These are phyloP conservation scores for Sarocladium kiliense DNA, from an alignment of 2,329 filamentous ascomycete species.

Conservation along the genomic window DNA sequence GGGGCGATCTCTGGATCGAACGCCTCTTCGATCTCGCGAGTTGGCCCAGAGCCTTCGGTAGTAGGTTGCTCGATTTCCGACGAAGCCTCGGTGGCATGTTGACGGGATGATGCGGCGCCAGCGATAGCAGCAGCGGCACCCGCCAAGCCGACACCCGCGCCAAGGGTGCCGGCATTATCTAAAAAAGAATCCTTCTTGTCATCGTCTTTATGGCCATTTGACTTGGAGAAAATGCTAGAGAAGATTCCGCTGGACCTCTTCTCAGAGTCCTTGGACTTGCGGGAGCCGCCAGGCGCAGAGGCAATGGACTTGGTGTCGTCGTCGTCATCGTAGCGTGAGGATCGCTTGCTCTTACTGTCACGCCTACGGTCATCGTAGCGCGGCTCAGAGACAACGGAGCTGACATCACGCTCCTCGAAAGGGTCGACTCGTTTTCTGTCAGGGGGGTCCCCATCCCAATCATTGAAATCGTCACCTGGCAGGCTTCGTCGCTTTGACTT, in stretches of 20 bases:
- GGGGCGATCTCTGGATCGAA: slow-evolving; percentile 55
- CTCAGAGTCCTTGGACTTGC: slow-evolving; percentile 31
- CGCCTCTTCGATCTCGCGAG: slow-evolving; percentile 20
- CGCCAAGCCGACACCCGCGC: slow-evolving; percentile 62
- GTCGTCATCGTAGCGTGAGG: slow-evolving; percentile 35
- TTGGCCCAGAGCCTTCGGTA: slow-evolving; percentile 17
- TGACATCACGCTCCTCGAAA: slow-evolving; percentile 41
- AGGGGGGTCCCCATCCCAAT: slow-evolving; percentile 30
- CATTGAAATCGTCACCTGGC: slow-evolving; percentile 28
- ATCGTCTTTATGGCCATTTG: slow-evolving; percentile 34
- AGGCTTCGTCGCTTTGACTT: slow-evolving; percentile 33
- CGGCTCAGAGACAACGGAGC: slow-evolving; percentile 44
- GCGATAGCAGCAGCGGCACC: slow-evolving; percentile 38
- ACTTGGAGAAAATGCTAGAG: slow-evolving; percentile 41
- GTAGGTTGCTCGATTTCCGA: slow-evolving; percentile 31
- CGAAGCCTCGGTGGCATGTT: slow-evolving; percentile 41
- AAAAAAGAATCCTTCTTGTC: slow-evolving; percentile 52
- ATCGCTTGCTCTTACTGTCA: slow-evolving; percentile 18
- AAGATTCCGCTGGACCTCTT: slow-evolving; percentile 39
- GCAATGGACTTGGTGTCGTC: slow-evolving; percentile 44
- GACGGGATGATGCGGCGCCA: slow-evolving; percentile 33
- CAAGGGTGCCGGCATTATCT: slow-evolving; percentile 66
- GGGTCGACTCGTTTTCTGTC: slow-evolving; percentile 31
- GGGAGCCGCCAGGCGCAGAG: slow-evolving; percentile 25
- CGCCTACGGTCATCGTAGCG: slow-evolving; percentile 22